Base-by-base conservation (phyloP, 345 rosid species). In the Carallia brachiata region DNA sequence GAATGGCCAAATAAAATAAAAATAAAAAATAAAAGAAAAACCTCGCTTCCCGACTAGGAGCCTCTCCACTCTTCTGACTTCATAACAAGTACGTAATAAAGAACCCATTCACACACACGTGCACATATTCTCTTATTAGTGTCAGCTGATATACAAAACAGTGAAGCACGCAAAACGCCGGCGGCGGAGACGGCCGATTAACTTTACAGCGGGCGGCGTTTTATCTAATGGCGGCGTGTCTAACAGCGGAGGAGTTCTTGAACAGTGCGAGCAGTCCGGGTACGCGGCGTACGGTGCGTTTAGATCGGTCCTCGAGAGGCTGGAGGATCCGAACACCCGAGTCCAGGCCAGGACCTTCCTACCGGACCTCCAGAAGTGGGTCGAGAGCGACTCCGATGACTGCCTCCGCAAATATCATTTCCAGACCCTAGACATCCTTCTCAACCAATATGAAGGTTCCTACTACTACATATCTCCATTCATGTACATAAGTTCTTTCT, bases 231-330 rank as follows among this genome's bases (percentile, higher is more conserved):
- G 76, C 70, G 80, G 73, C 65, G 48, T 58, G 56, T 50, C 12
- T 62, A 16, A 72, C 83, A 15, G 72, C 80, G 73, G 92, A 90
- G 32, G 90, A 93, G 5, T 93, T 93, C 75, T 73, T 93, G 62
- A 73, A 74, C 82, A 81, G 85, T 93, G 98, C 82, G 74, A 88
- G 79, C 77, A 83, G 61, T 93, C 98, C 36, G 97, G 98, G 32
- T 97, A 93, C 74, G 81, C 86, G 4, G 98, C 98, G 1, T 93
- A 93, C 83, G 86, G 82, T 30, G 92, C 87, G 34, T 79, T 93
- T 73, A 74, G 96, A 6, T 83, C 85, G 4, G 70, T 93, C 2
- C 48, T 94, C 65, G 96, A 91, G 78, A 77, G 83, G 63, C 89
- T 91, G 17, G 96, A 94, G 83, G 85, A 94, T 80, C 95, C 91